phyloP scores from a whole-genome alignment of 2,329 filamentous ascomycete species.

The Aspergillus sp. region DNA sequence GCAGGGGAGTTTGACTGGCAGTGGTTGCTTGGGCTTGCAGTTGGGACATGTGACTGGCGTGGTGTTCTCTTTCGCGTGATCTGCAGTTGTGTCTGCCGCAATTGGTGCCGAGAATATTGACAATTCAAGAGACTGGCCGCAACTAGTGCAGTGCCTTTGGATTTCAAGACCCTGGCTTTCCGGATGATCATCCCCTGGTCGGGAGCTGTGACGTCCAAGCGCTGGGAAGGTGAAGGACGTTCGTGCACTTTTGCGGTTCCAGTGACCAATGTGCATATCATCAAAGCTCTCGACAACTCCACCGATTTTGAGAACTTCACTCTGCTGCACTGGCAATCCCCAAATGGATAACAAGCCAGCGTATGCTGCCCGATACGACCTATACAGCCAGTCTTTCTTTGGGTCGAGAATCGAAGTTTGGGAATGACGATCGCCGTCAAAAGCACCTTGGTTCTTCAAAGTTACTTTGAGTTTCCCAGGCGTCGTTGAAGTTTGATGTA shows the following conservation, averaged over 20 bases:
- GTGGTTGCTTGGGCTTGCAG: slow-evolving; percentile 30
- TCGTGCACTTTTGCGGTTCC: slow-evolving; percentile 22
- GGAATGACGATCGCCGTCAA: slow-evolving; percentile 48
- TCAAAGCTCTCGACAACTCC: slow-evolving; percentile 34
- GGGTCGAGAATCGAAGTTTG: slow-evolving; percentile 47
- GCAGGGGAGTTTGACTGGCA: slow-evolving; percentile 35
- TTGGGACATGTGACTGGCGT: slow-evolving; percentile 25
- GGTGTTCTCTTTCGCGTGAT: slow-evolving; percentile 13
- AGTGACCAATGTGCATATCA: slow-evolving; percentile 14
- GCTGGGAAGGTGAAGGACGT: slow-evolving; percentile 18
- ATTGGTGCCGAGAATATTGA: slow-evolving; percentile 30
- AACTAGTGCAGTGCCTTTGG: slow-evolving; percentile 38
- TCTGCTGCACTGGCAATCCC: slow-evolving; percentile 50
- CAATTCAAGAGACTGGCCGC: slow-evolving; percentile 31
- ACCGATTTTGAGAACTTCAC: slow-evolving; percentile 56
- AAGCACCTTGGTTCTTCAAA: slow-evolving; percentile 54
- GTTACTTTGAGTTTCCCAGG: slow-evolving; percentile 40
- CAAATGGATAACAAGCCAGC: slow-evolving; percentile 56
- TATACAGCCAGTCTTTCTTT: slow-evolving; percentile 44
- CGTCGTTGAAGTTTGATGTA: slow-evolving; percentile 19
- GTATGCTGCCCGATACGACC: slow-evolving; percentile 53
- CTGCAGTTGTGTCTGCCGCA: slow-evolving; percentile 13
- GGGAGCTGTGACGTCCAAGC: slow-evolving; percentile 9
- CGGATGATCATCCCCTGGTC: slow-evolving; percentile 1
- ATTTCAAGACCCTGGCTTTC: slow-evolving; percentile 33